Percentiles rank a stretch among this genome's conserved stretches.
Conservation (phyloP, 306 rosid species). For the Acacia confusa region DNA sequence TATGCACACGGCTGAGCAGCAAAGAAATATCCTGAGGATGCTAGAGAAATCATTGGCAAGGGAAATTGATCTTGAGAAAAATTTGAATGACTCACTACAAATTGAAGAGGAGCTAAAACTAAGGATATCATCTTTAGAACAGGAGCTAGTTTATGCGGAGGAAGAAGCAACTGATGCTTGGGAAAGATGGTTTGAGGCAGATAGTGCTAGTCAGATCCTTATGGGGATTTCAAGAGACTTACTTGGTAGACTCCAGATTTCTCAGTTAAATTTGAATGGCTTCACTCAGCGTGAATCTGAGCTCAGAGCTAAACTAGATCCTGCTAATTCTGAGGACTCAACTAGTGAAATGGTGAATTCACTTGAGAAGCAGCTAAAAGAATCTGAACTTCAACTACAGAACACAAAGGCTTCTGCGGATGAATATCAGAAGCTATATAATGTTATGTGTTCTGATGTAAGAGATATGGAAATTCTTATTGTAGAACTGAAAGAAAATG, state of each 20-base stretch:
- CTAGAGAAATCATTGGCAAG: slow-evolving; percentile 77
- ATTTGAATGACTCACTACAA: slow-evolving; percentile 48
- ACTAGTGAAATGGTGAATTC: slow-evolving; percentile 45
- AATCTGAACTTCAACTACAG: slow-evolving; percentile 45
- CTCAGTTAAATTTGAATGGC: slow-evolving; percentile 68
- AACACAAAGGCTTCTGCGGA: slow-evolving; percentile 46
- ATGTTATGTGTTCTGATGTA: slow-evolving; percentile 29
- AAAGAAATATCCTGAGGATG: slow-evolving; percentile 68
- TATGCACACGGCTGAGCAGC: slow-evolving; percentile 68
- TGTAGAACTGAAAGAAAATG: slow-evolving; percentile 41
- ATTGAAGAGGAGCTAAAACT: slow-evolving; percentile 51
- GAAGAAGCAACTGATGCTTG: slow-evolving; percentile 61
- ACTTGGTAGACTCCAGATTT: slow-evolving; percentile 62
- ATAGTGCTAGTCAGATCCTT: slow-evolving; percentile 54
- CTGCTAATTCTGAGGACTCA: slow-evolving; percentile 42
- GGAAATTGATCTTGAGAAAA: slow-evolving; percentile 84
- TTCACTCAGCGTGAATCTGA: slow-evolving; percentile 56
- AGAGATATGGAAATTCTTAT: slow-evolving; percentile 44
- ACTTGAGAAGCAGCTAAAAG: slow-evolving; percentile 62
- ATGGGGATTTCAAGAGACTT: slow-evolving; percentile 71
- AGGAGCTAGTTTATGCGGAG: slow-evolving; percentile 51
- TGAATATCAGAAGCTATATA: slow-evolving; percentile 47
- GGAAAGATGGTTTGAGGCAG: slow-evolving; percentile 67
- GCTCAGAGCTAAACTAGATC: slow-evolving; percentile 49
- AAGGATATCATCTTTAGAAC: slow-evolving; percentile 47